Conservation (phyloP, 139 green algal species). For the Yamagishiella unicocca region DNA sequence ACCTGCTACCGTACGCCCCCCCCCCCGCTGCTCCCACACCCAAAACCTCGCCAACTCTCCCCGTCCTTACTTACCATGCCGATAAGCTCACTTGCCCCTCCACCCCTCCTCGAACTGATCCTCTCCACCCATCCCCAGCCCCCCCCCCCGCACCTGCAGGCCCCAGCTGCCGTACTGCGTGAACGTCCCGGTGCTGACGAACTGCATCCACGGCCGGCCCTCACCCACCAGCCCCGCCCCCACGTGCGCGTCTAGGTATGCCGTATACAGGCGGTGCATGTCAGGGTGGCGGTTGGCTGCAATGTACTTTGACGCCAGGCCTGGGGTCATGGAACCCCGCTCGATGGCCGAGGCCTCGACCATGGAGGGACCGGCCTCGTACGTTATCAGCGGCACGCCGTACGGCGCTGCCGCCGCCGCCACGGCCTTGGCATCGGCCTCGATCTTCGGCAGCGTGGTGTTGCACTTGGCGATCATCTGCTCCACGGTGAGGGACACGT, state of each 20-base stretch:
- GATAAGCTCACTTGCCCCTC: background rate
- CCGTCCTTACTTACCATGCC: no score
- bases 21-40: no score
- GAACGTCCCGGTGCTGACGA: conserved; percentile 2
- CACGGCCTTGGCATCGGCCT: background rate
- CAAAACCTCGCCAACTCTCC: no score
- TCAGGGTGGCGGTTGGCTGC: conserved; percentile 44
- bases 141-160: conserved; percentile 20
- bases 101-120: background rate
- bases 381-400: conserved; percentile 46
- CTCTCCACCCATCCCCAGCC: background rate
- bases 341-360: conserved; percentile 45
- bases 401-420: background rate
- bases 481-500: conserved; percentile 35
- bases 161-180: conserved; percentile 41
- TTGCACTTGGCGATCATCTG: conserved; percentile 46
- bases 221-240: conserved; percentile 9
- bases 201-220: conserved; percentile 43
- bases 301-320: conserved; percentile 26
- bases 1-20: no score
- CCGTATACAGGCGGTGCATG: conserved; percentile 51
- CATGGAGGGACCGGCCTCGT: conserved; percentile 50
- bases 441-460: background rate
- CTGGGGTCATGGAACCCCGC: background rate
- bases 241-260: background rate